Base-by-base conservation (phyloP, 176 grass and related monocot species). In the Eremochloa ophiuroides region DNA sequence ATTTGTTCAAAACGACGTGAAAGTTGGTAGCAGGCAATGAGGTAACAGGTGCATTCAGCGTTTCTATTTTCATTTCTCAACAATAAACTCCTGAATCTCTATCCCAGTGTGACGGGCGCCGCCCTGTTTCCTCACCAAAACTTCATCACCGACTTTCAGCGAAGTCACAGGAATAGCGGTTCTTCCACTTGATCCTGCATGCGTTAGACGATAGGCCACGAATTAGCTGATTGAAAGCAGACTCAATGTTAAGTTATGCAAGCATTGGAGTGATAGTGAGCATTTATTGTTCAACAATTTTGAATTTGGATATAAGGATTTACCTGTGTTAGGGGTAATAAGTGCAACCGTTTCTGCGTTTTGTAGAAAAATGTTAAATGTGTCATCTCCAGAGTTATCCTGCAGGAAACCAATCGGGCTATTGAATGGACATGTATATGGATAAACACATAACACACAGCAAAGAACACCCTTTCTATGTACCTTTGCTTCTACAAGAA, bases 341-440 rank as follows among this genome's bases (percentile, higher is more conserved):
- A 98, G 88, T 68, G 90, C 95, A 79, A 98, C 95, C 29, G 95
- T 98, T 38, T 98, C 95, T 73, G 92, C 92, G 80, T 98, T 98
- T 67, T 98, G 95, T 30, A 98, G 85, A 77, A 98, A 95, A 85
- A 98, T 95, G 75, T 75, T 98, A 75, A 93, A 89, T 4, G 79
- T 98, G 56, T 91, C 88, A 61, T 84, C 75, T 67, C 95, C 86
- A 42, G 72, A 71, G 29, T 59, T 84, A 62, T 94, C 88, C 87
- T 88, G 78, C 70, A 80, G 51, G 22, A 89, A 77, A 43, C 17
- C 75, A 83, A 74, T 71, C 6, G 51, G 53, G 43, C 25, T 42
- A 84, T 80, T 46, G 69, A 82, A 60, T 18, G 76, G 83, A 31
- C 1, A 63, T 22, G 20, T 39, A 25, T 23, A 65, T 80, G 44